Percentiles rank a stretch among this genome's conserved stretches.
These are phyloP conservation scores for Reutealis trisperma DNA, from an alignment of 345 rosid species.

Conservation along the genomic window DNA sequence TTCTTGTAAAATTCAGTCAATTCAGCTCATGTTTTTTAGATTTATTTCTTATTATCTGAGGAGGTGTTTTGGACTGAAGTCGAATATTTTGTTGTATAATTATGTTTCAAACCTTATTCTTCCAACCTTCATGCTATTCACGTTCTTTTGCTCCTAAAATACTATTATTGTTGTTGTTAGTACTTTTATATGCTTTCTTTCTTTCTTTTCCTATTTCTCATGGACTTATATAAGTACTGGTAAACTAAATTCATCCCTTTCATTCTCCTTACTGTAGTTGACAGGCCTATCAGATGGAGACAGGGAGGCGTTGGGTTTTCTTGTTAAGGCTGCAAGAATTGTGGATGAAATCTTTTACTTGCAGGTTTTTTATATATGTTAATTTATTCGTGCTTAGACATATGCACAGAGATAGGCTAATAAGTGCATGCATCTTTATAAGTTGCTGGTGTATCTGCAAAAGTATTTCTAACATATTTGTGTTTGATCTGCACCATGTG, in stretches of 20 bases:
- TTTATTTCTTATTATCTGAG: neutral
- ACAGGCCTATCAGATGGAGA: slow-evolving; percentile 66
- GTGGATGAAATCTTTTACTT: slow-evolving; percentile 75
- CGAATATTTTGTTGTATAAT: neutral
- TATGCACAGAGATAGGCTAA: neutral
- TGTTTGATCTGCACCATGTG: neutral
- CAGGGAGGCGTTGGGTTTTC: slow-evolving; percentile 57
- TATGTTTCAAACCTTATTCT: neutral
- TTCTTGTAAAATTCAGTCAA: neutral
- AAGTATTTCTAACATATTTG: no score
- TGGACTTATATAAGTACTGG: neutral
- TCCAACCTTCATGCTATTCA: no score
- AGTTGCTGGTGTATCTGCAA: neutral
- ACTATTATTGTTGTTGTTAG: no score
- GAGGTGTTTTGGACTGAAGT: neutral
- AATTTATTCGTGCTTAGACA: neutral
- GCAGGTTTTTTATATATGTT: slow-evolving; percentile 48
- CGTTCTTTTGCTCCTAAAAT: no score
- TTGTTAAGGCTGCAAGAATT: slow-evolving; percentile 78
- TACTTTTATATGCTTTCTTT: no score
- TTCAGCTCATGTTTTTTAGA: neutral
- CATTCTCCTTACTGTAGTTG: slow-evolving; percentile 51
- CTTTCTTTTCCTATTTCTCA: no score
- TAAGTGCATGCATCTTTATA: neutral
- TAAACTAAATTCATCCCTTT: neutral